These are phyloP conservation scores for Fusarium sulawesiense DNA, from an alignment of 2,329 filamentous ascomycete species.

Conservation along the genomic window DNA sequence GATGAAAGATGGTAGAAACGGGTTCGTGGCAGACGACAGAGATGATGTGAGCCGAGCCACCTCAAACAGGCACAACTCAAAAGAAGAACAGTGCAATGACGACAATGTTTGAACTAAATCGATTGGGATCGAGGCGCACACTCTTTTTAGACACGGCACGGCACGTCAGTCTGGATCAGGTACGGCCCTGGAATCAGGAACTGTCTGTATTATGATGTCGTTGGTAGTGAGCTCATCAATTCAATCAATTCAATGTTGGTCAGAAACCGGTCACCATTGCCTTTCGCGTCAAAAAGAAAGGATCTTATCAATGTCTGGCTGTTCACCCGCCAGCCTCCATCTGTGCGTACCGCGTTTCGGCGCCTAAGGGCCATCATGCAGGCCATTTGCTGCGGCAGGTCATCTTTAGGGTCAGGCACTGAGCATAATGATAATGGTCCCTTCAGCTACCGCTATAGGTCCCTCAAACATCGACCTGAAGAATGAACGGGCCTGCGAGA, in stretches of 20 bases:
- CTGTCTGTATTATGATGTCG: not conserved
- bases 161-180: conserved; percentile 23
- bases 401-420: conserved; percentile 18
- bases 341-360: conserved; percentile 26
- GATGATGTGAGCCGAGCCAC: conserved; percentile 27
- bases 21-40: conserved; percentile 10
- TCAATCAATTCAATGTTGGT: not conserved
- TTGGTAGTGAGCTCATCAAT: not conserved
- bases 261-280: not conserved
- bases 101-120: conserved; percentile 33
- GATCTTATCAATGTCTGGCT: not conserved
- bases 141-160: conserved; percentile 27
- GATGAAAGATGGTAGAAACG: conserved; percentile 6
- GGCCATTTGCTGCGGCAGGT: conserved; percentile 12
- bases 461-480: conserved; percentile 20
- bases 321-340: conserved; percentile 14
- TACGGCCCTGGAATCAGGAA: not conserved
- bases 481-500: conserved; percentile 37
- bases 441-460: conserved; percentile 32
- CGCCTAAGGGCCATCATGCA: conserved; percentile 17
- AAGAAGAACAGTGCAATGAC: conserved; percentile 21
- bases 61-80: conserved; percentile 6
- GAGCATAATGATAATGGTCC: conserved; percentile 20
- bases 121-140: conserved; percentile 20
- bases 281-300: conserved; percentile 4